These are phyloP conservation scores for Tolypocladium sp. DNA, from an alignment of 2,329 filamentous ascomycete genomes.

Conservation along the genomic window DNA sequence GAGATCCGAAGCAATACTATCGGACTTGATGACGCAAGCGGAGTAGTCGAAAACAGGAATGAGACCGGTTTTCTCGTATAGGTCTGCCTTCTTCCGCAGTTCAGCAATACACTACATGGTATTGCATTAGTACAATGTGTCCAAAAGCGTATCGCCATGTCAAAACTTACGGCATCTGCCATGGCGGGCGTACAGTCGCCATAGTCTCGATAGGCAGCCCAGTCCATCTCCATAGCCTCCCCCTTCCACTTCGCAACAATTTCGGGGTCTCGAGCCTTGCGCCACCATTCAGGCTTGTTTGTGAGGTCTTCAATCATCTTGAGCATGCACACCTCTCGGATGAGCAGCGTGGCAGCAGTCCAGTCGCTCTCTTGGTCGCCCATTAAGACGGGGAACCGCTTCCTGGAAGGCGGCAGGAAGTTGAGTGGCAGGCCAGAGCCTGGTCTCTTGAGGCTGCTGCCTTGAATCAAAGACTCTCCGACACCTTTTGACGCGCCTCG, in stretches of 20 bases:
- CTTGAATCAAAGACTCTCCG: not conserved
- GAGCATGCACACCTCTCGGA: slow-evolving; percentile 22
- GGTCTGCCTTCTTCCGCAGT: slow-evolving; percentile 19
- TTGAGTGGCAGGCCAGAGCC: slow-evolving; percentile 16
- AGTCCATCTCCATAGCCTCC: not conserved
- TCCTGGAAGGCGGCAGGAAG: not conserved
- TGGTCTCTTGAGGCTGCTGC: slow-evolving; percentile 11
- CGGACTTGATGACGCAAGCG: slow-evolving; percentile 24
- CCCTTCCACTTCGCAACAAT: not conserved
- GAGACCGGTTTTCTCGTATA: slow-evolving; percentile 21
- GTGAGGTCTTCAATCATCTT: slow-evolving; percentile 21
- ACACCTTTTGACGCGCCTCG: not conserved
- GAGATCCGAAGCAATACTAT: slow-evolving; percentile 13
- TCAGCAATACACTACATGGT: slow-evolving; percentile 19
- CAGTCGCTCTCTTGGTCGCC: slow-evolving; percentile 6
- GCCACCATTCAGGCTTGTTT: slow-evolving; percentile 25
- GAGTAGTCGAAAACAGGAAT: slow-evolving; percentile 23
- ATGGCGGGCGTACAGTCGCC: not conserved
- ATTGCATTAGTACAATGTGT: not conserved
- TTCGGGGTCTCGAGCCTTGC: slow-evolving; percentile 15
- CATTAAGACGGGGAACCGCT: slow-evolving; percentile 12
- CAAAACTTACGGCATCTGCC: not conserved
- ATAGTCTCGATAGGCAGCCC: not conserved
- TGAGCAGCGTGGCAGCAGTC: slow-evolving; percentile 15
- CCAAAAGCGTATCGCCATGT: not conserved